phyloP scores from a whole-genome alignment of 176 grass and related monocot genomes.

The barley (Hordeum vulgare) region DNA sequence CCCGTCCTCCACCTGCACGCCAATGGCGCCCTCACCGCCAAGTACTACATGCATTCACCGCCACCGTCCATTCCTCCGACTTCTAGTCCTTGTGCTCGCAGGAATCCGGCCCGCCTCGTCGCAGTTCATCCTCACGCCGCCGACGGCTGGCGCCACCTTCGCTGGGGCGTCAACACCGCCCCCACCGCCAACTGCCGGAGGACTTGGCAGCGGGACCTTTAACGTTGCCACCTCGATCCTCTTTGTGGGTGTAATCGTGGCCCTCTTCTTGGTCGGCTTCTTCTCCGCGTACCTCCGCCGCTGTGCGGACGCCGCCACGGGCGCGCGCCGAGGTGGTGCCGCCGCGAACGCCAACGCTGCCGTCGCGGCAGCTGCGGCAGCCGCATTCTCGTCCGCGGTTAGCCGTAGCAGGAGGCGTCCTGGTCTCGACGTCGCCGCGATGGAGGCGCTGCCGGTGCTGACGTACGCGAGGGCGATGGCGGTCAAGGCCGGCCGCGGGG shows the following conservation, averaged over 20 bases:
- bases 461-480: slow-evolving; percentile 46
- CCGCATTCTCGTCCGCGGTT: slow-evolving; percentile 11
- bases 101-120: slow-evolving; percentile 6
- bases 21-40: slow-evolving; percentile 25
- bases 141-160: not conserved
- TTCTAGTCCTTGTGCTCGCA: not conserved
- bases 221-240: slow-evolving; percentile 45
- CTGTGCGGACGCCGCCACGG: slow-evolving; percentile 19
- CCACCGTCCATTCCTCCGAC: not conserved
- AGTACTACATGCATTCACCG: not conserved
- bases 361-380: not conserved
- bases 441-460: slow-evolving; percentile 67
- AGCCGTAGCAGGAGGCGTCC: not conserved
- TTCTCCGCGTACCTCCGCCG: slow-evolving; percentile 61
- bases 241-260: slow-evolving; percentile 40
- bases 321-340: not conserved
- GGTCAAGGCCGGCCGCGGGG: slow-evolving; percentile 44
- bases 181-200: not conserved
- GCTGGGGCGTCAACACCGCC: slow-evolving; percentile 18
- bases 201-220: not conserved
- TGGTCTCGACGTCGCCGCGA: slow-evolving; percentile 42
- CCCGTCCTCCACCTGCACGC: not conserved
- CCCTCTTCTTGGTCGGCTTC: slow-evolving; percentile 65
- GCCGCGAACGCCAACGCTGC: not conserved
- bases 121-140: slow-evolving; percentile 8